phyloP scores from a whole-genome alignment of 2,329 filamentous ascomycete species.

The Cordyceps tenuipes region DNA sequence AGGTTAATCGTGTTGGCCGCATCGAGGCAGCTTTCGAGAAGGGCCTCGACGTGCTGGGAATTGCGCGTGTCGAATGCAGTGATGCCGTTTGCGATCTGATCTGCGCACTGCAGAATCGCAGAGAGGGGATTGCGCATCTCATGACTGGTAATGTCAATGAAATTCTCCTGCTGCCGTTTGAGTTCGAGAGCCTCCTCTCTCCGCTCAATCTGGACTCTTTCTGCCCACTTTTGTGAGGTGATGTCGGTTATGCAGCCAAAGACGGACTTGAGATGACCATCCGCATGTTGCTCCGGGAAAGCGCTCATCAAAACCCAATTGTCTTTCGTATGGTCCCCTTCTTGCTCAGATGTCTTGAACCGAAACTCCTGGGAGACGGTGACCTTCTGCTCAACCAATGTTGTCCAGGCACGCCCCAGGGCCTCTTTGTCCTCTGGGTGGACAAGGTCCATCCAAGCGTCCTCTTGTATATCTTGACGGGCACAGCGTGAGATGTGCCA shows the following conservation, averaged over 20 bases:
- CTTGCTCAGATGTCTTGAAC: conserved; percentile 60
- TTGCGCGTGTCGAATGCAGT: conserved; percentile 31
- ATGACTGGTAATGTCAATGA: conserved; percentile 67
- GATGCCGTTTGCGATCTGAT: conserved; percentile 55
- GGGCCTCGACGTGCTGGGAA: conserved; percentile 36
- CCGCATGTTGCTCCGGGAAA: conserved; percentile 59
- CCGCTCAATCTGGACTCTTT: conserved; percentile 67
- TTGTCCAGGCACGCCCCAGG: conserved; percentile 54
- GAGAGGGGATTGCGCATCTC: conserved; percentile 71
- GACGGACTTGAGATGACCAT: conserved; percentile 61
- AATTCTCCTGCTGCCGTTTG: conserved; percentile 64
- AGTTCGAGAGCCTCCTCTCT: conserved; percentile 75
- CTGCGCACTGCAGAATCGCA: conserved; percentile 67
- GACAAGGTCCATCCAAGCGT: conserved; percentile 66
- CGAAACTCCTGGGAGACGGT: conserved; percentile 65
- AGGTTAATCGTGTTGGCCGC: conserved; percentile 75
- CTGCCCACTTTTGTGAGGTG: conserved; percentile 75
- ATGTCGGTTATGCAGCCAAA: conserved; percentile 82
- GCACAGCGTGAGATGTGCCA: conserved; percentile 62
- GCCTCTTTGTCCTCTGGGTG: conserved; percentile 54
- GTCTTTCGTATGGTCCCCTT: conserved; percentile 52
- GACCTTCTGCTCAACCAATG: conserved; percentile 51
- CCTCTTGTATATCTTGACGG: conserved; percentile 46
- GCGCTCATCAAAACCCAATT: conserved; percentile 74
- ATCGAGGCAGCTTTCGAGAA: conserved; percentile 54